phyloP scores from a whole-genome alignment of 2,329 filamentous ascomycete species.

The Fusarium oxysporum region DNA sequence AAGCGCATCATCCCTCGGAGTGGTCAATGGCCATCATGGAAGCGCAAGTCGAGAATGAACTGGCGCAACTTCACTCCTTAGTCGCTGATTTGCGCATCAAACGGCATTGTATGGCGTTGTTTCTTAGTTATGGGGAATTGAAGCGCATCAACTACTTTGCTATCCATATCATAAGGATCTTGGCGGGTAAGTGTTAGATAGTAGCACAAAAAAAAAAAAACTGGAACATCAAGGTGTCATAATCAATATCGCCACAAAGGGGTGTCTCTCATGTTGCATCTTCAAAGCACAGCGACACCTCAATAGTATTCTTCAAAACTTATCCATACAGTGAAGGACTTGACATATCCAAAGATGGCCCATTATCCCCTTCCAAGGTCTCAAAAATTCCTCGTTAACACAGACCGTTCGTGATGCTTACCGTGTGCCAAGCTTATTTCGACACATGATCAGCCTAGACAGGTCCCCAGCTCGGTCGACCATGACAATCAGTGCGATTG shows the following conservation, averaged over 20 bases:
- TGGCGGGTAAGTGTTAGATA: background rate
- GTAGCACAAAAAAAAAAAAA: conserved; percentile 26
- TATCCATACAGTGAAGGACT: background rate
- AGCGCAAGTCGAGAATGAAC: conserved; percentile 7
- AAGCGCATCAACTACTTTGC: background rate
- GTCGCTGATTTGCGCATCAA: conserved; percentile 1
- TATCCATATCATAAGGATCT: background rate
- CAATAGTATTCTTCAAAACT: background rate
- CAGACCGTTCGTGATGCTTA: conserved; percentile 15
- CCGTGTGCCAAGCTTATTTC: conserved; percentile 32
- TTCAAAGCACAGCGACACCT: background rate
- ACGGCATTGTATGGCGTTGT: background rate
- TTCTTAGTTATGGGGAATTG: background rate
- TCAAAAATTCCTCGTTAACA: conserved; percentile 1
- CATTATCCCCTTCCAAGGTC: background rate
- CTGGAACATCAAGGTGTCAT: conserved; percentile 26
- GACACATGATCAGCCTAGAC: conserved; percentile 37
- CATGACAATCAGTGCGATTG: conserved; percentile 37
- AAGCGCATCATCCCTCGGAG: conserved; percentile 33
- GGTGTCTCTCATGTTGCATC: background rate
- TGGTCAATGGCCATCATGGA: conserved; percentile 2
- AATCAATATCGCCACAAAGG: conserved; percentile 26
- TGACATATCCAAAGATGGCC: background rate
- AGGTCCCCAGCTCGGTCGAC: conserved; percentile 37
- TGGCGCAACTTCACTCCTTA: conserved; percentile 18